Conservation (phyloP, 805 yeast genomes). For the Priceomyces medius region DNA sequence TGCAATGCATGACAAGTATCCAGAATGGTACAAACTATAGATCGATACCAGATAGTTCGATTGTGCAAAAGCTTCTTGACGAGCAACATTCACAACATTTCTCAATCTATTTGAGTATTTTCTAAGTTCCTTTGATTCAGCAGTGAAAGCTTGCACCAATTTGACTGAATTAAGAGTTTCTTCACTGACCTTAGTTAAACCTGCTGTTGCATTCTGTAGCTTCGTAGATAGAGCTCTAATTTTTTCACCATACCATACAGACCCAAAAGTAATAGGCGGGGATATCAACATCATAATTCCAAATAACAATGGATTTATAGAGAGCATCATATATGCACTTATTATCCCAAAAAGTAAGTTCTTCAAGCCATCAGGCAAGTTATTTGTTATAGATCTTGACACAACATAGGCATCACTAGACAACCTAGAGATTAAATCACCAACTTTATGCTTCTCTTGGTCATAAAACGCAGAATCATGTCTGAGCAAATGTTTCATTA, state of each 20-base stretch:
- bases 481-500: constrained; percentile 41
- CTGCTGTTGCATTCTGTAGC: constrained; percentile 45
- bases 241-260: constrained; percentile 46
- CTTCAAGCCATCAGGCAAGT: constrained; percentile 46
- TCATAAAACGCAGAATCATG: constrained; percentile 45
- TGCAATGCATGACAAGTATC: constrained; percentile 43
- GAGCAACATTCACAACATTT: constrained; percentile 41
- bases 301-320: constrained; percentile 41
- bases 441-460: constrained; percentile 44
- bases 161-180: constrained; percentile 44
- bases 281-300: constrained; percentile 45
- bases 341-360: constrained; percentile 42
- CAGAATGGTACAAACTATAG: constrained; percentile 41
- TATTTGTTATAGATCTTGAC: constrained; percentile 41
- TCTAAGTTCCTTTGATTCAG: constrained; percentile 40
- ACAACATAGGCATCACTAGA: constrained; percentile 49
- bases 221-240: constrained; percentile 40
- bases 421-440: constrained; percentile 44
- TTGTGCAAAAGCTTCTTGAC: constrained; percentile 45
- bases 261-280: constrained; percentile 46
- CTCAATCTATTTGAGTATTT: constrained; percentile 40
- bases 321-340: constrained; percentile 44
- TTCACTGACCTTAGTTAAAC: constrained; percentile 43
- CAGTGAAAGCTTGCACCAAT: constrained; percentile 44
- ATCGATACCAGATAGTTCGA: constrained; percentile 44